phyloP scores from a whole-genome alignment of 495 filamentous ascomycete species.

The Aspergillus conjunctus region DNA sequence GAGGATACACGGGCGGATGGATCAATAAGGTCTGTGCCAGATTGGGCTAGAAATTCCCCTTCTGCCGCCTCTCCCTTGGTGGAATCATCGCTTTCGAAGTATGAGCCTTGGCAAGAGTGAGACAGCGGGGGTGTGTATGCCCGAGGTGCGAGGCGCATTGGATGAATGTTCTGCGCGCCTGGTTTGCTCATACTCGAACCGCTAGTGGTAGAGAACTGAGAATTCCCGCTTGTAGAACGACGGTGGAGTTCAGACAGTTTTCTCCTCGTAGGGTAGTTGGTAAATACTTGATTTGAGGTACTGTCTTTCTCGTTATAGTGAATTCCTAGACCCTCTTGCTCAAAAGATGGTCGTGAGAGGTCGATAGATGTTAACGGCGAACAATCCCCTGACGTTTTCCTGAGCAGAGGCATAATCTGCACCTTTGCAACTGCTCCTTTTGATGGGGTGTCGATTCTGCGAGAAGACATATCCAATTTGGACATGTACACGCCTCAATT shows the following conservation, averaged over 20 bases:
- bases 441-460: conserved; percentile 21
- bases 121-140: conserved; percentile 57
- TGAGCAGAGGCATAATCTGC: conserved; percentile 61
- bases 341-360: conserved; percentile 55
- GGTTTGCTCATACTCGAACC: conserved; percentile 53
- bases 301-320: conserved; percentile 47
- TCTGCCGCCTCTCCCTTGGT: conserved; percentile 37
- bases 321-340: conserved; percentile 60
- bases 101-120: conserved; percentile 54
- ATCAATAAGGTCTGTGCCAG: conserved; percentile 30
- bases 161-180: conserved; percentile 57
- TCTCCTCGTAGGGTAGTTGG: conserved; percentile 31
- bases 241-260: conserved; percentile 46
- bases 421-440: conserved; percentile 37
- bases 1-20: conserved; percentile 34
- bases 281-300: conserved; percentile 35
- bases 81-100: conserved; percentile 49
- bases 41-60: conserved; percentile 26
- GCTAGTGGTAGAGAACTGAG: conserved; percentile 53
- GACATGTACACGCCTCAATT: conserved; percentile 9
- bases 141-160: conserved; percentile 61
- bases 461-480: conserved; percentile 23
- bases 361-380: conserved; percentile 49
- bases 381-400: conserved; percentile 55
- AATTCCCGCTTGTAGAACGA: conserved; percentile 59